Evolutionary conservation across 371 early-diverging fungal species (phyloP).

Genomic region (Saksenaea vasiformis): DNA sequence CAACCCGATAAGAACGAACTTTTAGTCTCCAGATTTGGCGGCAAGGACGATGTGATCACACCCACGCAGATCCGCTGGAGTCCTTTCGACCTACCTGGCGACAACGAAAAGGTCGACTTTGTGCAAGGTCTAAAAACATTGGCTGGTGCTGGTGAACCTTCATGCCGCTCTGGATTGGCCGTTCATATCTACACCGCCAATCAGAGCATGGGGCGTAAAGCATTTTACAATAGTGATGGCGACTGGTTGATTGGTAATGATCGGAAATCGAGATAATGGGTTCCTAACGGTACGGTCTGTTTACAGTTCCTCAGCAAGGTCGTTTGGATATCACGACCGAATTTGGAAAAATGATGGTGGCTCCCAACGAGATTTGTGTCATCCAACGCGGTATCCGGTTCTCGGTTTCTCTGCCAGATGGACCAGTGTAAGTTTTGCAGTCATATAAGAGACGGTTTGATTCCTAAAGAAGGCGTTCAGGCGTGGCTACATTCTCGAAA

Average conservation of each 20-base stretch:
- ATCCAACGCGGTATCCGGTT: slow-evolving; percentile 92
- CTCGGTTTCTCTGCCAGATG: slow-evolving; percentile 79
- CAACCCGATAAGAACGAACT: slow-evolving; percentile 36
- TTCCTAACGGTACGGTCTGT: background rate
- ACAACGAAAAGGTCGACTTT: slow-evolving; percentile 66
- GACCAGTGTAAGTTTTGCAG: slow-evolving; percentile 57
- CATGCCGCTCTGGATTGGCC: slow-evolving; percentile 77
- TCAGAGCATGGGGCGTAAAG: slow-evolving; percentile 71
- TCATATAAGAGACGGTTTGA: background rate
- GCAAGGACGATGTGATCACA: slow-evolving; percentile 57
- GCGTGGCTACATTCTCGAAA: slow-evolving; percentile 92
- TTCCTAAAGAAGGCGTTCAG: slow-evolving; percentile 15
- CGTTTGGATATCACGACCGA: slow-evolving; percentile 89
- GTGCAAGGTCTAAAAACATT: slow-evolving; percentile 84
- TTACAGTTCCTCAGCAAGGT: slow-evolving; percentile 91
- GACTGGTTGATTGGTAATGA: slow-evolving; percentile 84
- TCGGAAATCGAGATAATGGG: background rate
- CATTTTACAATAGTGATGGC: slow-evolving; percentile 92
- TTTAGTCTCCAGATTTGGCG: slow-evolving; percentile 61
- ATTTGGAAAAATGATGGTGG: slow-evolving; percentile 83
- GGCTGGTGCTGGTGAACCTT: slow-evolving; percentile 89
- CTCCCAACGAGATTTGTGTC: slow-evolving; percentile 91
- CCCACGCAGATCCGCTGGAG: slow-evolving; percentile 94
- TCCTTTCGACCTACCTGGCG: slow-evolving; percentile 79
- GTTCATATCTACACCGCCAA: slow-evolving; percentile 86